Evolutionary conservation across 805 yeast genomes (phyloP).

Genomic region (Candida rishiriensis): DNA sequence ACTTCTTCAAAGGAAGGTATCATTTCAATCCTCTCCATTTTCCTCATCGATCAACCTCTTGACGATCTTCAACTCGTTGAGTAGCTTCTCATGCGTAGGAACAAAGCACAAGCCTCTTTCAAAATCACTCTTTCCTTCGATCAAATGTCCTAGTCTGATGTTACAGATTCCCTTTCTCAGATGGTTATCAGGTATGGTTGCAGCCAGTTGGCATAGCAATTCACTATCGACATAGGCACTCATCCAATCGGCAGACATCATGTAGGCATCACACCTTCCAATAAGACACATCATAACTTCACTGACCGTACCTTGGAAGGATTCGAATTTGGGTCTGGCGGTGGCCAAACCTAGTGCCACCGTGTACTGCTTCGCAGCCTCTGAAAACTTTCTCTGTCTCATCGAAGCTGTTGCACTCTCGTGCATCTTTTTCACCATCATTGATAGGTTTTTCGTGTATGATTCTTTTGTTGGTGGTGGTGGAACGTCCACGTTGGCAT

Average conservation of each 20-base stretch:
- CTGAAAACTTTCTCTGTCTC: slow-evolving; percentile 49
- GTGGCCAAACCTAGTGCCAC: slow-evolving; percentile 65
- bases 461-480: slow-evolving; percentile 50
- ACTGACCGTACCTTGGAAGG: slow-evolving; percentile 66
- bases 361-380: slow-evolving; percentile 58
- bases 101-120: slow-evolving; percentile 71
- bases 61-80: slow-evolving; percentile 43
- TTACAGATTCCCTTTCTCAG: slow-evolving; percentile 66
- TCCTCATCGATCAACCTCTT: slow-evolving; percentile 48
- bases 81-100: slow-evolving; percentile 46
- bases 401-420: slow-evolving; percentile 58
- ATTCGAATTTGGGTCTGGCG: slow-evolving; percentile 68
- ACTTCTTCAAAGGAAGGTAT: too few species aligned
- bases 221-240: slow-evolving; percentile 70
- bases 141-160: slow-evolving; percentile 56
- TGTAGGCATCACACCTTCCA: slow-evolving; percentile 66
- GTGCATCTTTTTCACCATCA: slow-evolving; percentile 60
- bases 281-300: slow-evolving; percentile 63
- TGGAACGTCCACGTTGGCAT: slow-evolving; percentile 45
- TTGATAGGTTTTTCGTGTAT: slow-evolving; percentile 51
- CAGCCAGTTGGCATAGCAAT: slow-evolving; percentile 53
- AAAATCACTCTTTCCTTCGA: slow-evolving; percentile 58
- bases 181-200: slow-evolving; percentile 63
- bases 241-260: slow-evolving; percentile 48
- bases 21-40: slow-evolving; percentile 44